Evolutionary conservation across 805 yeast genomes (phyloP).

Genomic region (Metschnikowia similis): DNA sequence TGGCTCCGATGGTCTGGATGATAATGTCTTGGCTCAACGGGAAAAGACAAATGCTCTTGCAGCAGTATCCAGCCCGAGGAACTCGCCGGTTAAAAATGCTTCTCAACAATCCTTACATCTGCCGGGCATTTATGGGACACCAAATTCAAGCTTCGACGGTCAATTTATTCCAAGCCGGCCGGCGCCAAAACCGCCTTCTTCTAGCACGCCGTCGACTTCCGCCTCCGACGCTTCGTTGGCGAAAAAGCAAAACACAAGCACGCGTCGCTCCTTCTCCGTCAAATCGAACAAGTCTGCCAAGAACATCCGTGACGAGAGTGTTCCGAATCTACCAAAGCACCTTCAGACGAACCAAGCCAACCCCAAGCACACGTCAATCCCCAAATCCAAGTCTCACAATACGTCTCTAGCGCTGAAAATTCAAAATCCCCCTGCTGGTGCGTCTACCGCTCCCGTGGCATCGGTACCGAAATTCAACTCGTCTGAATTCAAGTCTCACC

Average conservation of each 20-base stretch:
- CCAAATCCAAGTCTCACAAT: slow-evolving; percentile 41
- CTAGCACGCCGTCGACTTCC: neutral
- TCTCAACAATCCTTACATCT: neutral
- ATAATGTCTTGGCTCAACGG: neutral
- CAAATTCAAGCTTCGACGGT: slow-evolving; percentile 18
- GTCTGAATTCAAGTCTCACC: slow-evolving; percentile 28
- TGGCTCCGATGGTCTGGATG: slow-evolving; percentile 7
- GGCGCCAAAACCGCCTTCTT: slow-evolving; percentile 55
- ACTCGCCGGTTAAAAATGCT: neutral
- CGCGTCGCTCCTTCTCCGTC: slow-evolving; percentile 31
- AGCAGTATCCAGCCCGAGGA: neutral
- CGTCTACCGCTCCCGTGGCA: slow-evolving; percentile 38
- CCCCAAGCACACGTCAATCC: slow-evolving; percentile 16
- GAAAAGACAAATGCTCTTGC: neutral
- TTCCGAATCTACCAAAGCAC: slow-evolving; percentile 17
- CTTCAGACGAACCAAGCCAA: neutral
- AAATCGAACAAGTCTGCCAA: slow-evolving; percentile 30
- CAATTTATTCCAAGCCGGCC: slow-evolving; percentile 65
- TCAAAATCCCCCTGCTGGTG: slow-evolving; percentile 18
- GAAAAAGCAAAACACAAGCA: neutral
- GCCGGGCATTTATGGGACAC: neutral
- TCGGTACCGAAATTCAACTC: slow-evolving; percentile 26
- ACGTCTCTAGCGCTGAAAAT: slow-evolving; percentile 31
- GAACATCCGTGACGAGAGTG: slow-evolving; percentile 10
- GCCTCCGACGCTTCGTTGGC: neutral